phyloP scores from a whole-genome alignment of 306 rosid genomes.

The Cucurbita maxima region DNA sequence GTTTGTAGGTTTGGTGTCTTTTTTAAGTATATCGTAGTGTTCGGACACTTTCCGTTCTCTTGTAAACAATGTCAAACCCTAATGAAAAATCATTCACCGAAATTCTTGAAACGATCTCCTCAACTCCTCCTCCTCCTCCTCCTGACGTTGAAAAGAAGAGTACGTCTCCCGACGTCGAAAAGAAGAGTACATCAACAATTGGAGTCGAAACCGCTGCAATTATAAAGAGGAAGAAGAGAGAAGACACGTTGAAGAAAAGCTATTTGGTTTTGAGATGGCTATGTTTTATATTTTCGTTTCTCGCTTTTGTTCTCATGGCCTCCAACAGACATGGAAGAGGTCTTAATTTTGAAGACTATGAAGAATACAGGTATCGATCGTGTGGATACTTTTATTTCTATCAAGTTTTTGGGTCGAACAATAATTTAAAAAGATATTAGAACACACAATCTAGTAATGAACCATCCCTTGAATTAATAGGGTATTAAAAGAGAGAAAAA shows the following conservation, averaged over 20 bases:
- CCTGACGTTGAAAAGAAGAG: background rate
- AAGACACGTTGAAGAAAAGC: slow-evolving; percentile 41
- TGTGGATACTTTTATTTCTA: background rate
- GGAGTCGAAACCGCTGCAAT: slow-evolving; percentile 13
- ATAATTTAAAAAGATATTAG: too few species aligned
- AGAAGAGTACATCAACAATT: background rate
- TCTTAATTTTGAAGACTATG: slow-evolving; percentile 40
- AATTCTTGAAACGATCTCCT: background rate
- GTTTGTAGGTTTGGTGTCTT: too few species aligned
- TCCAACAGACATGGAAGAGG: slow-evolving; percentile 51
- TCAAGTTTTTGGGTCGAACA: background rate
- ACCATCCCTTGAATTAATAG: too few species aligned
- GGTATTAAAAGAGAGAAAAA: too few species aligned
- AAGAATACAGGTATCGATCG: slow-evolving; percentile 36
- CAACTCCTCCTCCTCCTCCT: slow-evolving; percentile 1
- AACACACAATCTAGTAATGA: too few species aligned
- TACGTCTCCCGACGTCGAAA: background rate
- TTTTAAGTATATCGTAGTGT: background rate
- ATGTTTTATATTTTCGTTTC: slow-evolving; percentile 41
- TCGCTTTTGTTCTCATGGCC: slow-evolving; percentile 43
- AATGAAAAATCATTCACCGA: background rate
- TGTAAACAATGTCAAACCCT: background rate
- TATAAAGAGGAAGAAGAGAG: slow-evolving; percentile 51
- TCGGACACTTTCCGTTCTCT: background rate
- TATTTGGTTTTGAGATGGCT: slow-evolving; percentile 36